Evolutionary conservation across 495 filamentous ascomycete species (phyloP), one percentile per base, ranked within the genome.

Genomic region (Aspergillus bertholletiae): DNA sequence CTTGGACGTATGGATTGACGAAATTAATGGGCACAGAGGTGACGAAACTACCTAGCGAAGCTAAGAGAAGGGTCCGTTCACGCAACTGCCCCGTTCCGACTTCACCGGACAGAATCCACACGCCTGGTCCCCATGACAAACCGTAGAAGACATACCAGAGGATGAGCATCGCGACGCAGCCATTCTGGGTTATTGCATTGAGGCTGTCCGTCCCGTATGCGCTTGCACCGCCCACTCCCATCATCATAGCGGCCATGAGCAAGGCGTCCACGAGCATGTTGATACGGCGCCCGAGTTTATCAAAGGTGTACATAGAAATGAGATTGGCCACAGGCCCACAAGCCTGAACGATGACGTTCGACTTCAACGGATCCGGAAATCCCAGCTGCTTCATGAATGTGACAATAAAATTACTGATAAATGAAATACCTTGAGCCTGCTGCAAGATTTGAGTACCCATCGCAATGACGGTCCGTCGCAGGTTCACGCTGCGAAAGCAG

Each of bases 371-470:
- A 4, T 39, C 34, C n/a, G 7, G 7, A 13, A 39, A 39, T 13
- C 34, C 34, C 7, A 39, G 7, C 12, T 39, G 5, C n/a, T 39
- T 6, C 9, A 39, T 6, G 34, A 39, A 39, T 6, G n/a, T 13
- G 5, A 13, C 34, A 3, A 8, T 6, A 13, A 8, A 39, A 13
- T 39, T 39, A 13, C 7, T 13, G 37, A 84, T 81, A 61, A 85
- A 79, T 56, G 79, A 84, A 73, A 82, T 82, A 18, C 83, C 83
- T 0, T 78, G 80, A 0, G 81, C 80, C 5, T 82, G 80, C 53
- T 85, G 82, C 12, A 79, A 71, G 5, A 72, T 72, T 15, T 85
- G 67, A 15, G 75, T 75, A n/a, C 72, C 73, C 28, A 84, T 72
- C 1, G 74, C 71, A 7, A 81, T 54, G 21, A 73, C 56, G 3